Evolutionary conservation across 139 green algal species (phyloP), one percentile per base, ranked within the genome.

Genomic region (Deuterostichococcus epilithicus): DNA sequence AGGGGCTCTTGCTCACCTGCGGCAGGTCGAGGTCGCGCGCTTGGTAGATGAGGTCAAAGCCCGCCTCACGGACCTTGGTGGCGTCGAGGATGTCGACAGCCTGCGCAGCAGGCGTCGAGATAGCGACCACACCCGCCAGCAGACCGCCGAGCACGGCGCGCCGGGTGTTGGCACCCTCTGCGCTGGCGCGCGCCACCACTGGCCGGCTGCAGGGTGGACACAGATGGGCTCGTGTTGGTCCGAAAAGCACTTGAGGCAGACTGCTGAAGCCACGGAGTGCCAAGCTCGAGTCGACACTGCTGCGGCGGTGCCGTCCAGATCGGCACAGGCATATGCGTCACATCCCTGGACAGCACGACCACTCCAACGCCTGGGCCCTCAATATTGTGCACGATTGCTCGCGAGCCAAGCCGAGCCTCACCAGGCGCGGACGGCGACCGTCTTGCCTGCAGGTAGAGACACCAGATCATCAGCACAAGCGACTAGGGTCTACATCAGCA

Each of bases 21-120:
- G 85, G 70, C 74, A 97, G 84, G 83, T 93, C 83, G 52, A 94
- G 82, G 73, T 98, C 93, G 66, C 94, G 94, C 10, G 93, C 93
- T 90, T 97, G 92, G 78, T 98, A 97, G 88, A 98, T 98, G 66
- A 97, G 71, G 80, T 97, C 88, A 47, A 94, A 97, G 60, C 93
- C 93, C 3, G 74, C 78, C 35, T 85, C 35, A n/a, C 77, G 68
- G 33, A 78, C 76, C 68, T 79, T 76, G 74, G 91, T 86, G 85
- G 95, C 90, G 81, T 97, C 93, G 47, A 91, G 82, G 30, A 98
- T 77, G 70, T 96, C 92, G 5, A 96, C 82, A 44, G 91, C 89
- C 42, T 86, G 68, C 45, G 86, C 81, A 33, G 79, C 74, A 35
- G 77, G 28, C 32, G n/a, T n/a, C n/a, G 82, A 82, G 36, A 74